Evolutionary conservation across 352 stramenopile genomes (phyloP), one percentile per base, ranked within the genome.

Genomic region (Globisporangium nunn): DNA sequence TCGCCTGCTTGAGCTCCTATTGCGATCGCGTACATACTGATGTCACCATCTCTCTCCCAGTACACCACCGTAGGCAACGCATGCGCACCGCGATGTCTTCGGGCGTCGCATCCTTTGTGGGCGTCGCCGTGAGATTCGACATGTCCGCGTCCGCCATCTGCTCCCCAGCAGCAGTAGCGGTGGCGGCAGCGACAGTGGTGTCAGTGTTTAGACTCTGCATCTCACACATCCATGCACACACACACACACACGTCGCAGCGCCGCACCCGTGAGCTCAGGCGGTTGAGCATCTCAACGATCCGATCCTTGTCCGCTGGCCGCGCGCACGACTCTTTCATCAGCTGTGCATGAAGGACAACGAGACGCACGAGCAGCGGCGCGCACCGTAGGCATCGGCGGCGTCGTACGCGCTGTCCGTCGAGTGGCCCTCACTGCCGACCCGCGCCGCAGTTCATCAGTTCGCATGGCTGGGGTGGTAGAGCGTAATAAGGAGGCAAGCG

Each of bases 241-340:
- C 23, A 23, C 23, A 23, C 23, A 23, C 23, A 23, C 23, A 23
- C 23, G 23, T 23, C 23, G 23, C 23, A 23, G 23, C 1, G 23
- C 18, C 70, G 47, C 56, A 93, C 84, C 52, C 82, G 81, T 12
- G 81, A 88, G 67, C 81, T 93, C 46, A 94, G 66, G 12, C 85
- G 80, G 54, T 94, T 94, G 62, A 94, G 84, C 80, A 94, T 90
- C 61, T 94, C 85, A 11, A 94, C 68, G 46, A 91, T 89, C 33
- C 81, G 80, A 48, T 94, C 85, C 58, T 94, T 94, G 57, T 94
- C 84, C 48, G 80, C 84, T 94, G 54, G 46, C 0, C 45, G 23
- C 15, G 2, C 43, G n/a, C n/a, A 48, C 6, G n/a, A 4, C 10
- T 8, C n/a, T 15, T 4, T 14, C n/a, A 49, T 12, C 44, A 28